Evolutionary conservation across 2,329 filamentous ascomycete species (phyloP), one percentile per base, ranked within the genome.

Genomic region (Colletotrichum lentis): DNA sequence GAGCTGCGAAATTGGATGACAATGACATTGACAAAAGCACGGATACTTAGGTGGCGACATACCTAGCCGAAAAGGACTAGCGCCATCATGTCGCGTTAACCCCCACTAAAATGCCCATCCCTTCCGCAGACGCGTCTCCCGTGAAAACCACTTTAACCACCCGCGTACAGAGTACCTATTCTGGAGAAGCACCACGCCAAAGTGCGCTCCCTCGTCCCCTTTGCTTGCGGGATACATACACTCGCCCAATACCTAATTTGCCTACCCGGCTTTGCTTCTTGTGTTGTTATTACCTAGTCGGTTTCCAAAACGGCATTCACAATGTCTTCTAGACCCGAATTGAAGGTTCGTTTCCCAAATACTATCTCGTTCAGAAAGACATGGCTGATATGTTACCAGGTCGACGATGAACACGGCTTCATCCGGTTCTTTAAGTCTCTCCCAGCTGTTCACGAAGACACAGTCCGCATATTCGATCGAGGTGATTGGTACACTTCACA

Each of bases 401-500:
- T 98, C 77, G 96, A 99, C 76, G 96, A 99, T 77, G 96, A 99
- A 83, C 90, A 91, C 76, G 94, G 95, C 73, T 99, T 99, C 84
- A 97, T 98, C 81, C 93, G 91, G 73, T 97, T 94, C 82, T 99
- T 96, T 84, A 95, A 95, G 74, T 91, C 90, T n/a, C 85, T 99
- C 3, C 89, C 93, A 6, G 75, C 83, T 16, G 88, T 89, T 61
- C 88, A 89, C 73, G 86, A 89, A 46, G 91, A 92, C 62, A 94
- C 93, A 0, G 86, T 99, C 62, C 90, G 96, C 62, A 91, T 99
- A 69, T 98, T 98, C 76, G 94, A 98, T 75, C 89, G 96, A 71
- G 91, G 92, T 43, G 96, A 99, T 77, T 99, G 90, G 86, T 97
- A 97, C 78, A 97, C 95, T 6, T 92, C 94, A n/a, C 93, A 97